A percentile compares a stretch with the other conserved stretches of the same genome.
Conservation (phyloP, 306 rosid genomes). For the Alnus glutinosa region DNA sequence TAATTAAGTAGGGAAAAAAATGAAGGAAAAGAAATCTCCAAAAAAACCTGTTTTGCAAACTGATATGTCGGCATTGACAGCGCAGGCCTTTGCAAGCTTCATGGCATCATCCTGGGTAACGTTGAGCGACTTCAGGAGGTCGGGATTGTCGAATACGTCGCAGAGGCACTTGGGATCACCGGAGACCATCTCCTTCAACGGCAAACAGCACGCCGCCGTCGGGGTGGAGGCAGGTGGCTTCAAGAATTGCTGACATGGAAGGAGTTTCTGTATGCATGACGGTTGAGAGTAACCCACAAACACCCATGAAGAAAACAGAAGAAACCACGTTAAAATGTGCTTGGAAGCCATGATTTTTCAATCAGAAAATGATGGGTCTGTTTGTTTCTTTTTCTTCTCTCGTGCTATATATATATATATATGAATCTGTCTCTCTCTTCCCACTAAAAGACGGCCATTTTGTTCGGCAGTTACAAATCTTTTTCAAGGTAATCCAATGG, state of each 20-base stretch:
- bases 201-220: slow-evolving; percentile 42
- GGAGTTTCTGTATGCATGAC: slow-evolving; percentile 53
- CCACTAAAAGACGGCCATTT: not conserved
- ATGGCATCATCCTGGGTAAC: slow-evolving; percentile 37
- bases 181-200: slow-evolving; percentile 33
- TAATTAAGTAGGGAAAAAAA: too few relatives aligned
- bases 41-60: slow-evolving; percentile 42
- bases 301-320: slow-evolving; percentile 20
- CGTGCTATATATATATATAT: too few relatives aligned
- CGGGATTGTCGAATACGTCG: slow-evolving; percentile 25
- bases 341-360: slow-evolving; percentile 20
- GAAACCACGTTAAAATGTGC: slow-evolving; percentile 8
- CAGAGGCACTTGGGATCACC: slow-evolving; percentile 44
- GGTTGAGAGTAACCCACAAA: slow-evolving; percentile 9
- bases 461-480: not conserved
- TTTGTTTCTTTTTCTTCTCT: too few relatives aligned
- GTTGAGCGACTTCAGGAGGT: slow-evolving; percentile 17
- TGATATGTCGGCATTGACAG: slow-evolving; percentile 26
- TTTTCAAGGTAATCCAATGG: not conserved
- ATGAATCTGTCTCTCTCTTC: too few relatives aligned
- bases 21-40: not conserved
- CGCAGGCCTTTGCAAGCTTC: slow-evolving; percentile 60
- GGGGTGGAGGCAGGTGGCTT: slow-evolving; percentile 19
- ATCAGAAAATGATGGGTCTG: too few relatives aligned
- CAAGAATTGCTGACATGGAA: slow-evolving; percentile 52